Evolutionary conservation across 1,139 yeast genomes (phyloP), one percentile per base, ranked within the genome.

Genomic region (Pichia sp.): DNA sequence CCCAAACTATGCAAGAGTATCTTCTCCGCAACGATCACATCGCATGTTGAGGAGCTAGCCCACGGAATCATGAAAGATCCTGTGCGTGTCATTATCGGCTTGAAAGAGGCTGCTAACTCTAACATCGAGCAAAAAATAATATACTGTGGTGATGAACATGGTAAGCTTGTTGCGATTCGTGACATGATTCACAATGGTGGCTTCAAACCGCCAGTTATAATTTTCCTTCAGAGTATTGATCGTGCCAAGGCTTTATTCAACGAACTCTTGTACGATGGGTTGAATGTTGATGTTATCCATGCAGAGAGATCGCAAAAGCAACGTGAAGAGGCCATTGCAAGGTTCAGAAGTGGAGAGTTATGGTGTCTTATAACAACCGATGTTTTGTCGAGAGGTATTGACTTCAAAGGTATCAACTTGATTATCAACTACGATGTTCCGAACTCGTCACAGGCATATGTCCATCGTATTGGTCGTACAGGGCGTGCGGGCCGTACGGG

Each of bases 281-380:
- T 95, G 60, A 92, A 91, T 63, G 97, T 93, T 47, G 99, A 93
- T 67, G 97, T 89, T 24, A 91, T 93, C 49, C 98, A 95, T 67
- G 95, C 98, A 1, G 99, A 93, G 65, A 83, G 95, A 69, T 88
- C 98, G 0, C 91, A 87, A 54, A 79, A 82, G 48, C 98, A 93
- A 73, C 82, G 99, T 74, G 92, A 89, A 58, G 85, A 83, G 51
- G 88, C 87, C 27, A 89, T 93, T 60, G 87, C 87, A 64, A 75
- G 89, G 60, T 95, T 93, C 73, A 87, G 84, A 67, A 80, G 78
- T 55, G 99, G 99, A 34, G 96, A 92, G 45, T 77, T 92, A 44
- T 93, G 99, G 99, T 96, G 95, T 49, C 77, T 93, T 60, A 93
- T 93, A 57, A 91, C 98, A 68, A 93, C 99, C 0, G 99, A 93